Evolutionary conservation across 1,284 basidiomycete genomes (phyloP).

Genomic region (Coniferiporia sulphurascens): DNA sequence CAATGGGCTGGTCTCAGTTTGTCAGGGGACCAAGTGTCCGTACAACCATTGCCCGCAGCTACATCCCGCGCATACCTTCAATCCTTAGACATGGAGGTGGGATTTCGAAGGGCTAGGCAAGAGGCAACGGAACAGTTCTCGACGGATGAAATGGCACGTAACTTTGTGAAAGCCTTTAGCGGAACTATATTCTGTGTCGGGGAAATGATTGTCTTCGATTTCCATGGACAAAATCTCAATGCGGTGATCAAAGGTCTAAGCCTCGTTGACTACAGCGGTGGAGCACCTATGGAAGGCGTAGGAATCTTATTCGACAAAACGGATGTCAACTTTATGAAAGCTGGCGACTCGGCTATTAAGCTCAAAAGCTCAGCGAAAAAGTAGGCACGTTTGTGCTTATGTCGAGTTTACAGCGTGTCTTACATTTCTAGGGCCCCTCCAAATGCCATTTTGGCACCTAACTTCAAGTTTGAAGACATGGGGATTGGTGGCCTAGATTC

Average conservation of each 20-base stretch:
- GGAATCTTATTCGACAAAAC: conserved; percentile 91
- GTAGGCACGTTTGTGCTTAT: conserved; percentile 36
- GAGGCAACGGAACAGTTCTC: conserved; percentile 74
- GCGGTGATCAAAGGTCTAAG: conserved; percentile 65
- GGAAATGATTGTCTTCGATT: conserved; percentile 85
- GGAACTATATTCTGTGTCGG: conserved; percentile 69
- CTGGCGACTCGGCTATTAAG: conserved; percentile 77
- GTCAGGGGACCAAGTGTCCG: conserved; percentile 68
- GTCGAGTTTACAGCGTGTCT: neutral
- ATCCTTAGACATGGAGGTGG: conserved; percentile 75
- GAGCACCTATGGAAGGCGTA: conserved; percentile 34
- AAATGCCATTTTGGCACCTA: conserved; percentile 95
- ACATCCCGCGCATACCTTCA: conserved; percentile 65
- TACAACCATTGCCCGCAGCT: conserved; percentile 60
- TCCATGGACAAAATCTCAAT: conserved; percentile 83
- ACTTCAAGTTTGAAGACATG: conserved; percentile 99
- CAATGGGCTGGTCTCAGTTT: conserved; percentile 85
- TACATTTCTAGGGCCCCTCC: conserved; percentile 62
- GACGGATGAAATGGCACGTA: conserved; percentile 78
- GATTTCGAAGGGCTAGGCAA: conserved; percentile 60
- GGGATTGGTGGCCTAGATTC: conserved; percentile 97
- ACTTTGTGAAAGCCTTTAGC: conserved; percentile 65
- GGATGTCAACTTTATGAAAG: conserved; percentile 86
- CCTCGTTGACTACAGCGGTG: conserved; percentile 55
- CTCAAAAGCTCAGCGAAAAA: conserved; percentile 91